phyloP scores from a whole-genome alignment of 257 asterid species.

The Nicotiana undulata region DNA sequence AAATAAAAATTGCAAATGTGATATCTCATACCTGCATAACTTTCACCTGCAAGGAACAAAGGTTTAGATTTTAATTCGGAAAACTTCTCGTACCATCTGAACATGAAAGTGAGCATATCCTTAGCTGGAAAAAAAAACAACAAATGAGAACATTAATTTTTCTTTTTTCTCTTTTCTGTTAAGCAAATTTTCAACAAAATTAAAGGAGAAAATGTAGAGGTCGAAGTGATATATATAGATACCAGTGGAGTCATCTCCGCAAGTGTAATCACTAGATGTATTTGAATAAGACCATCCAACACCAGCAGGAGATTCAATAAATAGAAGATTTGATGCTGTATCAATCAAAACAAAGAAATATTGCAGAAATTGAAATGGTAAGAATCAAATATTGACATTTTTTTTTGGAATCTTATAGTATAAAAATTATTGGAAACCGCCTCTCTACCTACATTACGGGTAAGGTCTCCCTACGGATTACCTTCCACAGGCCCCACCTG shows the following conservation, averaged over 20 bases:
- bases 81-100: slow-evolving; percentile 28
- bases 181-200: not conserved
- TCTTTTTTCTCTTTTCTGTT: not conserved
- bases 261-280: slow-evolving; percentile 22
- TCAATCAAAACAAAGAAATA: not conserved
- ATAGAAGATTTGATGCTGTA: slow-evolving; percentile 32
- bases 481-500: no score
- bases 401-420: not conserved
- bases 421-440: no score
- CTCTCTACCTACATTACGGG: no score
- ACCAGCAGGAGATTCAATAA: slow-evolving; percentile 35
- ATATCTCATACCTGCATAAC: slow-evolving; percentile 26
- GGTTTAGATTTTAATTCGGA: slow-evolving; percentile 18
- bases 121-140: slow-evolving; percentile 14
- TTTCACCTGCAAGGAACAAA: slow-evolving; percentile 34
- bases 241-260: slow-evolving; percentile 35
- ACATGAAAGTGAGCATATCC: slow-evolving; percentile 26
- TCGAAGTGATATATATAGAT: not conserved
- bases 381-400: not conserved
- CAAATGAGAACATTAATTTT: not conserved
- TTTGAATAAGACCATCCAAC: slow-evolving; percentile 41
- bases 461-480: no score
- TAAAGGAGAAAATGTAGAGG: not conserved
- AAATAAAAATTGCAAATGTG: not conserved
- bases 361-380: not conserved